A percentile compares a stretch with the other conserved stretches of the same genome.
Conservation (phyloP, 2,329 filamentous ascomycete genomes). For the Diplodia mutila region DNA sequence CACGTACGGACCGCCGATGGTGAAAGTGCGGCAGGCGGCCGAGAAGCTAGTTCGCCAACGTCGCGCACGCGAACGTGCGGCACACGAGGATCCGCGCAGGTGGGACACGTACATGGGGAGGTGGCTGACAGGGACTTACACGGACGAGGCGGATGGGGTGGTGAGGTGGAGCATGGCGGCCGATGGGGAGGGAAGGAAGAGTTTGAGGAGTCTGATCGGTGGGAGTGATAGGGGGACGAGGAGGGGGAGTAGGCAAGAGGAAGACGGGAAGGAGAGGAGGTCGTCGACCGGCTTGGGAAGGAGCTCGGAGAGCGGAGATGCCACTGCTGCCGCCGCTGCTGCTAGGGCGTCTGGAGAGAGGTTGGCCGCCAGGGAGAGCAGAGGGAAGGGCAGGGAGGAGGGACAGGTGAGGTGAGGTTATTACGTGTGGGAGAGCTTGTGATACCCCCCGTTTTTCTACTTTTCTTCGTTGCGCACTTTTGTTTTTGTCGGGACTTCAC, state of each 20-base stretch:
- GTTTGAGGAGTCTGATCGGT: not conserved
- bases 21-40: slow-evolving; percentile 51
- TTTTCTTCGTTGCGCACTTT: not conserved
- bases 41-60: slow-evolving; percentile 54
- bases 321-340: too few species aligned
- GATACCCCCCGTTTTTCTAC: not conserved
- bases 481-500: not conserved
- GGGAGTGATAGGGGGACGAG: not conserved
- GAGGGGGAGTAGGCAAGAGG: not conserved
- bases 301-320: not conserved
- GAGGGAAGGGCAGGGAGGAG: not conserved
- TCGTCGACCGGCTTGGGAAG: too few species aligned
- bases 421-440: not conserved
- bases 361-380: not conserved
- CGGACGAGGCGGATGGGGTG: slow-evolving; percentile 31
- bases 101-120: slow-evolving; percentile 47
- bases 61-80: slow-evolving; percentile 46
- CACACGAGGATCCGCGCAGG: slow-evolving; percentile 37
- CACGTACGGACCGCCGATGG: slow-evolving; percentile 50
- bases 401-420: not conserved
- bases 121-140: slow-evolving; percentile 41
- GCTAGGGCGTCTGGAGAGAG: not conserved
- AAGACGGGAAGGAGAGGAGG: not conserved
- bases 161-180: not conserved
- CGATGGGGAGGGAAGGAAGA: not conserved